Evolutionary conservation across 1,139 yeast genomes (phyloP).

Genomic region (Kurtzmaniella quercitrusa): DNA sequence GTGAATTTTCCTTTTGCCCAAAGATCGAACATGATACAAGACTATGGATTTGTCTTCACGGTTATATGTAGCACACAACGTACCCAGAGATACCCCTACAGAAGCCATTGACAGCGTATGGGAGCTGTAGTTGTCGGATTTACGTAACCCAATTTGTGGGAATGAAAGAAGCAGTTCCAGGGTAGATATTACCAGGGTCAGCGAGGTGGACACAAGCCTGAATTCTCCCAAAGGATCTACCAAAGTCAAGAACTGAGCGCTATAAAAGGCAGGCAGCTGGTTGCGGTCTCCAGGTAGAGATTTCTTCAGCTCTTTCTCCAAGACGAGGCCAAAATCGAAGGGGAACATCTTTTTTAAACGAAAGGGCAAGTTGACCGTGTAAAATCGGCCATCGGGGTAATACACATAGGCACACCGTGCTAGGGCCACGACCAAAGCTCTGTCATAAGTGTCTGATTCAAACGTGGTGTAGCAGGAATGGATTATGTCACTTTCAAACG

Average conservation of each 20-base stretch:
- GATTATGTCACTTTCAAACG: slow-evolving; percentile 44
- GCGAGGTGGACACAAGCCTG: slow-evolving; percentile 63
- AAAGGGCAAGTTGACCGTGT: slow-evolving; percentile 63
- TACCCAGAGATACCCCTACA: slow-evolving; percentile 10
- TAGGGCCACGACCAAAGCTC: slow-evolving; percentile 48
- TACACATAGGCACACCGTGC: slow-evolving; percentile 53
- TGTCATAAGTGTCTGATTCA: slow-evolving; percentile 7
- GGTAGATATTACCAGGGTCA: slow-evolving; percentile 60
- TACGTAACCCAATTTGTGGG: slow-evolving; percentile 36
- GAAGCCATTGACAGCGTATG: neutral
- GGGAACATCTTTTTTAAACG: slow-evolving; percentile 50
- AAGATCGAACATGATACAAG: slow-evolving; percentile 49
- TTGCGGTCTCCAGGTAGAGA: slow-evolving; percentile 5
- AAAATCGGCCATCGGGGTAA: slow-evolving; percentile 52
- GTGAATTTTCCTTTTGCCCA: slow-evolving; percentile 15
- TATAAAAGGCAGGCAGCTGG: slow-evolving; percentile 20
- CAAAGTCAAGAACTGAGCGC: slow-evolving; percentile 54
- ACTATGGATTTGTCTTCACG: slow-evolving; percentile 37
- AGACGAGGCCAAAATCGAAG: slow-evolving; percentile 59
- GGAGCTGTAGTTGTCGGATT: slow-evolving; percentile 9
- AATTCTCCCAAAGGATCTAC: slow-evolving; percentile 68
- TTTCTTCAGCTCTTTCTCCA: slow-evolving; percentile 43
- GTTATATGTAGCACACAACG: slow-evolving; percentile 53
- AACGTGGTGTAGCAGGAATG: slow-evolving; percentile 49
- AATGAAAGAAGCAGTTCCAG: slow-evolving; percentile 54